Evolutionary conservation across 257 asterid genomes (phyloP), one percentile per base, ranked within the genome.

Genomic region (Solanum pimpinellifolium): DNA sequence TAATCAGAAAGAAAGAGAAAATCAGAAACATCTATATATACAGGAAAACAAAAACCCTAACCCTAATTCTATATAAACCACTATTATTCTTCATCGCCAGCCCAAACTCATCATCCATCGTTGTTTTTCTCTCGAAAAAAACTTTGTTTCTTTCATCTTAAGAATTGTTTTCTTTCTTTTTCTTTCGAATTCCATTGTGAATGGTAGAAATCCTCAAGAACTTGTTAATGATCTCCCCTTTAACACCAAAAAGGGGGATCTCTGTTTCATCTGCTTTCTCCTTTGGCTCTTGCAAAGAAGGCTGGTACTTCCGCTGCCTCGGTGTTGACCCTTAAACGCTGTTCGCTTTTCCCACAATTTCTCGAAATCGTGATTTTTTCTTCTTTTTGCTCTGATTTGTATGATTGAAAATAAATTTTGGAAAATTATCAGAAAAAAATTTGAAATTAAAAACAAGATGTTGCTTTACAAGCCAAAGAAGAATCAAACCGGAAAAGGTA

Each of bases 251-350:
- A 92, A 94, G 98, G 93, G 98, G 95, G 97, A 75, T 95, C 92
- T 90, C 92, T 90, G 47, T 88, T 90, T 89, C 91, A 88, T 89
- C 90, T 42, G 89, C 94, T 11, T 88, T 78, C 42, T 88, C 89
- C 37, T 92, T 93, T 93, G 98, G 96, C 10, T 96, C 94, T 85
- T 96, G 97, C 94, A 95, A 93, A 91, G 94, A 92, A 90, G 99
- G 96, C 96, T 96, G 99, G 99, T 94, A 96, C 93, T 96, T 89
- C 89, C 98, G 98, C 91, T 96, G 99, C 98, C 89, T 93, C 62
- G 99, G 98, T 86, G 86, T 94, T 85, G 98, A 96, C 91, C 99
- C 98, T 9, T 95, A 90, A 93, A 85, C 44, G 12, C 25, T 8
- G 13, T 70, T 52, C 42, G 42, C 2, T 31, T 31, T 0, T 70